Evolutionary conservation across 2,329 filamentous ascomycete genomes (phyloP).

Genomic region (Ascochyta lentis): DNA sequence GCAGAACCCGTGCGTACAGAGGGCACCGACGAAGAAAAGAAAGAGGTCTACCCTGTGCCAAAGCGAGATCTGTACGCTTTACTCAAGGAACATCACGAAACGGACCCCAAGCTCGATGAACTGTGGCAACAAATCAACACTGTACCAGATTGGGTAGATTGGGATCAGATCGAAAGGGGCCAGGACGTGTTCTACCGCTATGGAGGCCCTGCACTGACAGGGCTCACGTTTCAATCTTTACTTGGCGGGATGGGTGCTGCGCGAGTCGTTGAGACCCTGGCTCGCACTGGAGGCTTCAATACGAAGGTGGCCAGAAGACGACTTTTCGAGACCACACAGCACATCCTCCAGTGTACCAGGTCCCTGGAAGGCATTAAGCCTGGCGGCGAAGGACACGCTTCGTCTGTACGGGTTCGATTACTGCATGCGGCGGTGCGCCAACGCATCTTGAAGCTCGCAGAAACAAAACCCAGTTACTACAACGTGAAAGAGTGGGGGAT

Average conservation of each 20-base stretch:
- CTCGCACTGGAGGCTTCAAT: conserved; percentile 76
- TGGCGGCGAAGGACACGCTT: conserved; percentile 69
- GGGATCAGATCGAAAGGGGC: conserved; percentile 74
- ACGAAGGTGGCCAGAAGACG: conserved; percentile 70
- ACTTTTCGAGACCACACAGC: conserved; percentile 76
- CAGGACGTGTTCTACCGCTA: conserved; percentile 82
- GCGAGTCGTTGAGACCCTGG: conserved; percentile 75
- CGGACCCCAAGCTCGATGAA: conserved; percentile 62
- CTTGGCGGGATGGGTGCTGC: conserved; percentile 76
- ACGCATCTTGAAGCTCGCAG: conserved; percentile 66
- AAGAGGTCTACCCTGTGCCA: conserved; percentile 41
- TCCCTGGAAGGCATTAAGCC: conserved; percentile 71
- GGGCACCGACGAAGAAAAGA: conserved; percentile 40
- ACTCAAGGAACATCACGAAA: conserved; percentile 63
- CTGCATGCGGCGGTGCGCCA: conserved; percentile 72
- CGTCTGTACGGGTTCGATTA: conserved; percentile 71
- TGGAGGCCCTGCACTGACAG: conserved; percentile 69
- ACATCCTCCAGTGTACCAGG: conserved; percentile 73
- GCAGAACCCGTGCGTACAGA: conserved; percentile 33
- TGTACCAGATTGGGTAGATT: conserved; percentile 78
- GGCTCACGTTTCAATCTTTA: conserved; percentile 68
- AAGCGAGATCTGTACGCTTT: conserved; percentile 69
- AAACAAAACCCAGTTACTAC: conserved; percentile 67
- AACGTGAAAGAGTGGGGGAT: conserved; percentile 64
- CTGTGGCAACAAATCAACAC: conserved; percentile 73